Base-by-base conservation (phyloP, 768 basidiomycete species). In the Paxillus involutus region DNA sequence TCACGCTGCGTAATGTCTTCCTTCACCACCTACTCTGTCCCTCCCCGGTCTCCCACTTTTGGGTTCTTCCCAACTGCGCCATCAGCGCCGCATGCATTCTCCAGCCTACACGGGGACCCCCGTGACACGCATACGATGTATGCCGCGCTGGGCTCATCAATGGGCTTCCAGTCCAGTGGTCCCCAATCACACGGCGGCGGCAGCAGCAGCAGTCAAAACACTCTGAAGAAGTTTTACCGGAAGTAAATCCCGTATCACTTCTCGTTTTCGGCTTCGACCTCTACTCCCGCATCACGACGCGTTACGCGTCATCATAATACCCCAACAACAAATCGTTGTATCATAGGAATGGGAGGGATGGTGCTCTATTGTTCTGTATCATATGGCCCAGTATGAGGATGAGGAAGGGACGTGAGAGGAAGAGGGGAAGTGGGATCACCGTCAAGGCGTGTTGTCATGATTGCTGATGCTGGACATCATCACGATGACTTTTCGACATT, bases 81-180 rank as follows among this genome's bases (percentile, higher is more conserved):
- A 6, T 74, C 82, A 21, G 77, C 79, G 12, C 83, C 84, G 49
- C 81, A 84, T 52, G 79, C 83, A 12, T 85, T 86, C 65, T 66
- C 73, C 11, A 61, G 75, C 42, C 75, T 86, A 51, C 79, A 84
- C 65, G 80, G 81, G 68, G 77, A 82, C 60, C 85, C 85, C 37
- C 82, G 85, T 49, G 81, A 85, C 59, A 64, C 74, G 4, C 81
- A 86, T 61, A 69, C 71, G 58, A 82, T 84, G 80, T 85, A 82
- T 69, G 74, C 83, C 37, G 73, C 80, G 4, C 76, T 84, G 52
- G 62, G 71, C 55, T 59, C 69, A 13, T 58, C 70, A 30, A 53
- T 66, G 66, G 55, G 68, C 51, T 16, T 58, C 19, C 62, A 58
- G 51, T 46, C 58, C 19, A 35, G 59, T 71, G 29, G 58, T 69